Conservation (phyloP, 2,329 filamentous ascomycete species). For the Cyclaneusma minus region DNA sequence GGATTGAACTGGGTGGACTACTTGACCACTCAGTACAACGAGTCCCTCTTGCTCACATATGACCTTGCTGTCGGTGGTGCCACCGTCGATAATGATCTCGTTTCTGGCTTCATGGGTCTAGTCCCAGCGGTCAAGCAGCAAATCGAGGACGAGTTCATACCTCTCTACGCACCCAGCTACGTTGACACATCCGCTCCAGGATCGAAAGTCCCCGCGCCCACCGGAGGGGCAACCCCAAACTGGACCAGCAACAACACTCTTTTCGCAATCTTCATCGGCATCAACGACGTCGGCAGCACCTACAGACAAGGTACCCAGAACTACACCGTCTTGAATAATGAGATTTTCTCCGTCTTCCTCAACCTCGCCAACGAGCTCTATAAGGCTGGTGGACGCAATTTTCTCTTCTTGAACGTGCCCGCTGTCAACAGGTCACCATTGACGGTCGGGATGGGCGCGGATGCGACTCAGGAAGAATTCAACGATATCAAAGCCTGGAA, state of each 20-base stretch:
- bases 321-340: constrained; percentile 15
- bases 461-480: no score
- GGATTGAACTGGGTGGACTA: constrained; percentile 36
- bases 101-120: constrained; percentile 19
- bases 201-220: constrained; percentile 20
- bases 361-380: constrained; percentile 26
- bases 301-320: constrained; percentile 21
- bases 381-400: constrained; percentile 28
- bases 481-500: no score
- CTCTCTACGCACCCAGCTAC: constrained; percentile 24
- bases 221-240: constrained; percentile 18
- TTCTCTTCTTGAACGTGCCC: constrained; percentile 31
- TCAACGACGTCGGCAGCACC: constrained; percentile 34
- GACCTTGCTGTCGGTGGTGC: constrained; percentile 29
- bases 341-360: constrained; percentile 28
- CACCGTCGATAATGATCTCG: constrained; percentile 17
- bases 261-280: constrained; percentile 34
- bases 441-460: no score
- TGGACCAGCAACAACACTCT: constrained; percentile 24
- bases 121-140: constrained; percentile 21
- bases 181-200: constrained; percentile 28
- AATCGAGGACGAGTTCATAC: constrained; percentile 24
- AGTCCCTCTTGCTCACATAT: constrained; percentile 27
- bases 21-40: constrained; percentile 23
- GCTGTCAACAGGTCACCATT: constrained; percentile 13